A percentile compares a stretch with the other conserved stretches of the same genome.
These are phyloP conservation scores for Paramecium octaurelia DNA, from an alignment of 73 alveolate species.

Conservation along the genomic window DNA sequence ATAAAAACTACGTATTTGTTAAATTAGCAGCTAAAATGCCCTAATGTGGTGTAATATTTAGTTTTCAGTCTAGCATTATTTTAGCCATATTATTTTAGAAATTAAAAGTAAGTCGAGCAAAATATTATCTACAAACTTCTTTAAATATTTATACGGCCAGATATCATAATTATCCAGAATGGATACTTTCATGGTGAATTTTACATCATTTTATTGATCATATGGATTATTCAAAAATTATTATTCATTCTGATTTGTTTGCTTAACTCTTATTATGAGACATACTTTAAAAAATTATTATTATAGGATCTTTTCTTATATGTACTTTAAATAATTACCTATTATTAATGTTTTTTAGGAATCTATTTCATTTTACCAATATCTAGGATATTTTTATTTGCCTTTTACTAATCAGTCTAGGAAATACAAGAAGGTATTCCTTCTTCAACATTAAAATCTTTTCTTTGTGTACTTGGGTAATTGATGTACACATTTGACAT, in stretches of 20 bases:
- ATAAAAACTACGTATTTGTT: background rate
- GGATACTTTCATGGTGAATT: background rate
- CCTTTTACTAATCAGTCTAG: background rate
- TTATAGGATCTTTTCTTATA: background rate
- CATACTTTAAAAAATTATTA: background rate
- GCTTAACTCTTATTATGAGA: background rate
- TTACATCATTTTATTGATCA: background rate
- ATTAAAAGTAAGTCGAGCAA: background rate
- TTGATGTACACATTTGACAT: background rate
- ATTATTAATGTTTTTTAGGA: background rate
- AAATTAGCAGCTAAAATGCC: background rate
- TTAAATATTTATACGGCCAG: background rate
- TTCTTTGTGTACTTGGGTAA: background rate
- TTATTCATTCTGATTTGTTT: background rate
- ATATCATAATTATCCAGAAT: background rate
- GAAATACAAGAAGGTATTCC: background rate
- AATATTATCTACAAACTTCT: background rate
- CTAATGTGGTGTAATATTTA: background rate
- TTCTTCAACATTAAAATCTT: background rate
- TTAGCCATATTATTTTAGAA: background rate
- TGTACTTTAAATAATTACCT: background rate
- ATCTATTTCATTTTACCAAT: background rate
- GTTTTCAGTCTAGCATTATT: background rate
- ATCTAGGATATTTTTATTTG: background rate
- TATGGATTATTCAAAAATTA: background rate